phyloP scores from a whole-genome alignment of 192 early-diverging fungal genomes.

The Coemansia sp. region DNA sequence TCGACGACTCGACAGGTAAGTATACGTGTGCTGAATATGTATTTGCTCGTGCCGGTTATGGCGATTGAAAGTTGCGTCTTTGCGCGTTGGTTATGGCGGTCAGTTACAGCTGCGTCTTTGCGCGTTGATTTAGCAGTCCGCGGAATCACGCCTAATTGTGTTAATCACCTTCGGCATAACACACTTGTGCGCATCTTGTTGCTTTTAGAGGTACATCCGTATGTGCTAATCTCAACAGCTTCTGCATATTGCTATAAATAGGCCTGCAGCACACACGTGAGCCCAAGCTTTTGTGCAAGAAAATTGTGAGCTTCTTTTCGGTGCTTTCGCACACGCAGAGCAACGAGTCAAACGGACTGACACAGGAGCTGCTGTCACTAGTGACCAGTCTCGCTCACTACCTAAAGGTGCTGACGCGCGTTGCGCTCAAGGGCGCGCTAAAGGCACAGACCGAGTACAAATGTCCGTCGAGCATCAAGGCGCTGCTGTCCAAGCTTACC shows the following conservation, averaged over 20 bases:
- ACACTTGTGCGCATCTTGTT: background rate
- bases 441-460: slow-evolving; percentile 60
- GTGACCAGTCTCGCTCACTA: slow-evolving; percentile 91
- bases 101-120: too few species aligned
- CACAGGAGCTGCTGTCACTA: slow-evolving; percentile 83
- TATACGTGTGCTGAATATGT: background rate
- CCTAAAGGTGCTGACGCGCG: slow-evolving; percentile 87
- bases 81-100: too few species aligned
- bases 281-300: slow-evolving; percentile 94
- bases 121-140: too few species aligned
- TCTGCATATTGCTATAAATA: slow-evolving; percentile 11
- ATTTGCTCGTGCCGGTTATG: too few species aligned
- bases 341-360: slow-evolving; percentile 58
- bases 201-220: slow-evolving; percentile 3
- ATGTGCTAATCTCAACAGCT: background rate
- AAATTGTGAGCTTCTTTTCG: slow-evolving; percentile 93
- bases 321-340: slow-evolving; percentile 74
- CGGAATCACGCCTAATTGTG: too few species aligned
- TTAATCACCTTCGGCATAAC: background rate
- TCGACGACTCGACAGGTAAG: slow-evolving; percentile 63
- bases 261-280: slow-evolving; percentile 77
- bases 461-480: slow-evolving; percentile 49
- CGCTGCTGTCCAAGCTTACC: slow-evolving; percentile 77
- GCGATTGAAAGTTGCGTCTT: too few species aligned
- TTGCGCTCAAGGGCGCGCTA: slow-evolving; percentile 84